Base-by-base conservation (phyloP, 306 rosid genomes). In the Ammopiptanthus mongolicus region DNA sequence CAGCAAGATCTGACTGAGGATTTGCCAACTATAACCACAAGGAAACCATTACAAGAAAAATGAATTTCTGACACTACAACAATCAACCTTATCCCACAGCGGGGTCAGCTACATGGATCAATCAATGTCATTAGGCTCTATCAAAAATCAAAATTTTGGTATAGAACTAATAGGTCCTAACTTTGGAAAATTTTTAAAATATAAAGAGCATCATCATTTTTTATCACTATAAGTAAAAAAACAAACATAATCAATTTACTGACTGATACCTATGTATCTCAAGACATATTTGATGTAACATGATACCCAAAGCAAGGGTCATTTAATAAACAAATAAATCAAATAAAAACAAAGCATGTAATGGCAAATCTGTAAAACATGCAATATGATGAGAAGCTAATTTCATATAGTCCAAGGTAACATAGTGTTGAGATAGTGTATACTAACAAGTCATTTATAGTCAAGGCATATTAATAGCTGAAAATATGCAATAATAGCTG, bases 1-100 rank as follows among this genome's bases (percentile, higher is more conserved):
- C 80, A 66, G 77, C 65, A 83, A 87, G 86, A 66, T 93, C 97
- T 31, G 58, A 79, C 84, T 88, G 97, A 75, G 87, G 82, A 82
- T 88, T 93, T 60, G 92, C 93, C 61, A 93, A 82, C 98, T 91
- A 77, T 53, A 86, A 68, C 65, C 83, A 84, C 62, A 84, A 86
- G 59, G 29, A 83, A 78, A 55, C 69, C 82, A 78, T 46, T 52
- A 34, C 70, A 67, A 73, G 58, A 76, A 66, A 74, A 69, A 53
- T 68, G 25, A 76, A 59, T 17, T 64, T 44, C 78, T 14, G 29
- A 75, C 57, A 59, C 61, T 65, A 73, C 18, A 65, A 22, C 65
- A n/a, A 64, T 47, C 75, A 46, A 44, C 57, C 14, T 60, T 42
- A 57, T 33, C 22, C 55, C 36, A 64, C 22, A 6, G 64, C 25